Base-by-base conservation (phyloP, 177 flowering plant species). In the Vitis hybrid region DNA sequence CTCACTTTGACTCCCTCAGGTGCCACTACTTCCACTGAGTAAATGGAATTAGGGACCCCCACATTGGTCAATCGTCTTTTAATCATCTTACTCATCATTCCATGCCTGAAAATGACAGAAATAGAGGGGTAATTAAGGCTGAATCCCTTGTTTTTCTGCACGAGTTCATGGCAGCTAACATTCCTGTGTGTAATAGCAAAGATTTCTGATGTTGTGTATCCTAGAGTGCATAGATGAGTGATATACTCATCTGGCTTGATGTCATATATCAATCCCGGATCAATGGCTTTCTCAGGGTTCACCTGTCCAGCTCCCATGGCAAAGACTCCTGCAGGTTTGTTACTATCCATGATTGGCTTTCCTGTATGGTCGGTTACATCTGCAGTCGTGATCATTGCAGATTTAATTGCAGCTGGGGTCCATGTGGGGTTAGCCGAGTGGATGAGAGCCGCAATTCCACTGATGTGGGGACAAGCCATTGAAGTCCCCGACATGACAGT, bases 391-490 rank as follows among this genome's bases (percentile, higher is more conserved):
- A 95, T 90, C 15, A 95, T 73, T 27, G 99, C 98, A 20, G 99
- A 95, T 72, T 81, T 91, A 11, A 93, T 74, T 6, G 94, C 95
- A 30, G 99, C 94, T 5, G 99, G 96, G 56, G 85, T 81, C 99
- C 99, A 95, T 5, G 64, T 73, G 0, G 97, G 97, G 75, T 95
- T 84, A n/a, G 84, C 87, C 0, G 95, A 78, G 20, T 59, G 94
- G 54, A 93, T 60, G 27, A 93, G 81, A 32, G 97, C 97, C 1
- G 88, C 85, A 59, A 90, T 81, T 14, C 99, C 98, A 74, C 97
- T 87, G 68, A 84, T 90, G 73, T 95, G 99, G 11, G 99, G 99
- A 71, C 97, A 95, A 13, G 99, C 85, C 99, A 95, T 95, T 68
- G 99, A 95, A 51, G 99, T 95, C 21, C 99, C 98, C 0, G 99